Conservation (phyloP, 352 stramenopile genomes). For the Globisporangium spinosum region DNA sequence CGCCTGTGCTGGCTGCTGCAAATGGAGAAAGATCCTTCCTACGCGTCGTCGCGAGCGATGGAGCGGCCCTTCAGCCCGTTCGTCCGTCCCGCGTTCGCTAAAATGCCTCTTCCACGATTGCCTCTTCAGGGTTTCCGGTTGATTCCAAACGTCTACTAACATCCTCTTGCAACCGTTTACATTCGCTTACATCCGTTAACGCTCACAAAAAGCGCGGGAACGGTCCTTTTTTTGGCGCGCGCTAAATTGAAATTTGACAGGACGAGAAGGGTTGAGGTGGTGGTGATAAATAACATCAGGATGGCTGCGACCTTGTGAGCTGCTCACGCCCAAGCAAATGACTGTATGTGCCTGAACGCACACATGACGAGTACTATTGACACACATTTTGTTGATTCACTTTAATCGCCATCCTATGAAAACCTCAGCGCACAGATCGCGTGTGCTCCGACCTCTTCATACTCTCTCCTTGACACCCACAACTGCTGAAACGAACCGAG, state of each 20-base stretch:
- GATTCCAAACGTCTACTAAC: not conserved
- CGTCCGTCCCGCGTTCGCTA: conserved; percentile 2
- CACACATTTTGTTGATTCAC: not conserved
- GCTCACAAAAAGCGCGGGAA: conserved; percentile 16
- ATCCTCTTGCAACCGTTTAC: not conserved
- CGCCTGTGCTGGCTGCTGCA: not conserved
- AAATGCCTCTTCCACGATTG: conserved; percentile 1
- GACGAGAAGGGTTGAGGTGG: not conserved
- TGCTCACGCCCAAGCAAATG: not conserved
- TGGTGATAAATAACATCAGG: not conserved
- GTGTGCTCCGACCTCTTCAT: conserved; percentile 71
- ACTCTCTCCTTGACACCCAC: conserved; percentile 85
- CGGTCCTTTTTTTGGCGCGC: not conserved
- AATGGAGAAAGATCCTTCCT: conserved; percentile 1
- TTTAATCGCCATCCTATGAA: conserved; percentile 19
- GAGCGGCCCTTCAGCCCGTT: conserved; percentile 4
- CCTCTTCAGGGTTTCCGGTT: not conserved
- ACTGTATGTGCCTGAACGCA: not conserved
- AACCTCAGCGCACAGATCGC: conserved; percentile 71
- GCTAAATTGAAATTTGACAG: conserved; percentile 8
- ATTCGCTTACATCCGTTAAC: not conserved
- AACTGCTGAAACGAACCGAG: conserved; percentile 88
- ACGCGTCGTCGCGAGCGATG: not conserved
- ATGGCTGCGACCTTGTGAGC: not conserved
- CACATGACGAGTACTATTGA: not conserved